A percentile compares a stretch with the other conserved stretches of the same genome.
phyloP scores from a whole-genome alignment of 768 basidiomycete species.

The Sporobolomyces pararoseus region DNA sequence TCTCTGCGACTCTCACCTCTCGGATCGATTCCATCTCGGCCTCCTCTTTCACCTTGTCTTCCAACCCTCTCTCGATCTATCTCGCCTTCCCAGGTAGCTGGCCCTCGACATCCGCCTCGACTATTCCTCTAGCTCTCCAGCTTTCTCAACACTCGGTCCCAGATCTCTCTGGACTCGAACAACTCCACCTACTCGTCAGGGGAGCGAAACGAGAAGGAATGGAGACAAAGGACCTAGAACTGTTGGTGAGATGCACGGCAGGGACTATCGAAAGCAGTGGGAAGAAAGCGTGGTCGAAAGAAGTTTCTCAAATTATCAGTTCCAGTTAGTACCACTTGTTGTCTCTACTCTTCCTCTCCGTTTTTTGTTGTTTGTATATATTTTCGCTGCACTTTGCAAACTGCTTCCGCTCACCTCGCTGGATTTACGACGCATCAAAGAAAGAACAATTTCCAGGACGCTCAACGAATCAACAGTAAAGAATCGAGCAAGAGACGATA shows the following conservation, averaged over 20 bases:
- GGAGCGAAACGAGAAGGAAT: neutral
- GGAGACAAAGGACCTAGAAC: neutral
- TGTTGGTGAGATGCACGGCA: constrained; percentile 6
- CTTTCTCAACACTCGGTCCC: constrained; percentile 13
- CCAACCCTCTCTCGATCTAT: neutral
- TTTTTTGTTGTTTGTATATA: neutral
- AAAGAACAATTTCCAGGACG: no score
- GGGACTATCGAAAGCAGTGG: neutral
- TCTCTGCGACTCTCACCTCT: neutral
- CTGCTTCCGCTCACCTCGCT: no score
- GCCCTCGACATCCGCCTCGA: neutral
- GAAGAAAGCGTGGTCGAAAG: constrained; percentile 13
- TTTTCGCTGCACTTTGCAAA: no score
- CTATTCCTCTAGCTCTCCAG: neutral
- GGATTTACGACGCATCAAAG: no score
- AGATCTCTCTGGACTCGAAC: neutral
- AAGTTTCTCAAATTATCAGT: neutral
- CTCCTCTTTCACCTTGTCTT: neutral
- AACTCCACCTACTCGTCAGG: constrained; percentile 4
- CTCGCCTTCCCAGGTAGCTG: neutral
- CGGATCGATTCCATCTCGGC: neutral
- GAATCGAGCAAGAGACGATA: no score
- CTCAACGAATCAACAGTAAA: no score
- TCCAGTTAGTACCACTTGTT: no score
- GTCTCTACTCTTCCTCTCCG: neutral